A percentile compares a stretch with the other conserved stretches of the same genome.
phyloP scores from a whole-genome alignment of 139 green algal genomes.

The Raphidocelis subcapitata region DNA sequence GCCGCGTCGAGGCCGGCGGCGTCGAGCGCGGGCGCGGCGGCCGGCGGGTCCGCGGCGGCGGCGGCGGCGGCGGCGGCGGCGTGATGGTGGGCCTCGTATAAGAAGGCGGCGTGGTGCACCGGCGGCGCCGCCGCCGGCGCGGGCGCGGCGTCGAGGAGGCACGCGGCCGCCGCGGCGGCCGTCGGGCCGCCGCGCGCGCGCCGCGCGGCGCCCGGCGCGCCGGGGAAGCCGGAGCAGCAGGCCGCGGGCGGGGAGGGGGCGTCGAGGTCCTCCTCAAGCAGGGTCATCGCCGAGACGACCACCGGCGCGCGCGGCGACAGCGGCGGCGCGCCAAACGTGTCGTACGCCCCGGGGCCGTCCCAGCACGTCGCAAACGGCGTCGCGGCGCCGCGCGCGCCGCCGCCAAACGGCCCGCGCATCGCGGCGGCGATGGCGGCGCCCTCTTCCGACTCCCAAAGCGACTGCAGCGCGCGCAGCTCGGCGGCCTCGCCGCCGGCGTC shows the following conservation, averaged over 20 bases:
- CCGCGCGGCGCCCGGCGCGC: background rate
- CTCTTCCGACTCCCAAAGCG: too few relatives aligned
- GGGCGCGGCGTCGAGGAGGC: background rate
- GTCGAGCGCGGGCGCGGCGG: background rate
- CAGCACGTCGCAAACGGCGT: too few relatives aligned
- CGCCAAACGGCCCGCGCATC: too few relatives aligned
- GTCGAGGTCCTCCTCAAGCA: background rate
- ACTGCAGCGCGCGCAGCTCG: too few relatives aligned
- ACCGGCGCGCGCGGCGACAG: conserved; percentile 13
- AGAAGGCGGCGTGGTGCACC: too few relatives aligned
- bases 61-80: background rate
- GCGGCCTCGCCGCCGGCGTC: too few relatives aligned
- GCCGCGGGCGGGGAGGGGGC: background rate
- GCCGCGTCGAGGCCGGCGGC: background rate
- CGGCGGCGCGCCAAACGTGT: background rate
- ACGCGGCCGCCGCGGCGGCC: background rate
- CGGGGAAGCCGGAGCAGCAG: background rate
- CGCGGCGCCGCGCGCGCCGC: too few relatives aligned
- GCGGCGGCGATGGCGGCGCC: too few relatives aligned
- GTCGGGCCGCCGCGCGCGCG: background rate
- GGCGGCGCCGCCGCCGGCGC: too few relatives aligned
- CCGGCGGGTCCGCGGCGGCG: background rate
- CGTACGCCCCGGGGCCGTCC: too few relatives aligned
- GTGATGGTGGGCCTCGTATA: background rate
- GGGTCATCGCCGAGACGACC: background rate